Conservation (phyloP, 192 early-diverging fungal genomes). For the Backusella tarrabulga region DNA sequence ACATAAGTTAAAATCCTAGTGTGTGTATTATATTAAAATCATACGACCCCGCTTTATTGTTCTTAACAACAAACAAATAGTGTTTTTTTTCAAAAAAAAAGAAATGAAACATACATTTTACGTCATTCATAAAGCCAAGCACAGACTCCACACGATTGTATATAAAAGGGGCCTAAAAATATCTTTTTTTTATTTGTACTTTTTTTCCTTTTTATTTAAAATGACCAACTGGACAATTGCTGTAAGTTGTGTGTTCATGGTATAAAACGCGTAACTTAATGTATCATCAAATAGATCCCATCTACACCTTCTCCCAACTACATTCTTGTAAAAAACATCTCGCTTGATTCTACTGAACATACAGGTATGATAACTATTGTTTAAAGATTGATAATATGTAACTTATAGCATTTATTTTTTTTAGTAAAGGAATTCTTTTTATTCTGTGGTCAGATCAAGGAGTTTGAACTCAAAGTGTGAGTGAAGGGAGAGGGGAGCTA, state of each 20-base stretch:
- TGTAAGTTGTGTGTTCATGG: neutral
- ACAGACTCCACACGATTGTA: neutral
- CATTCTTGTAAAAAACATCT: constrained; percentile 54
- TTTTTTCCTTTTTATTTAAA: neutral
- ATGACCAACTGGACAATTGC: neutral
- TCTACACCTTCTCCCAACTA: constrained; percentile 49
- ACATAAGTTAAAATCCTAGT: neutral
- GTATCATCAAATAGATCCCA: constrained; percentile 36
- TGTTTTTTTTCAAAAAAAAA: neutral
- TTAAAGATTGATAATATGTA: too few relatives aligned
- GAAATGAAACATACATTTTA: neutral
- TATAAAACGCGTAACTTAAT: neutral
- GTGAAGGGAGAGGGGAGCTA: neutral
- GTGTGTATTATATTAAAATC: neutral
- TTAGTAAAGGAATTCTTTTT: constrained; percentile 65
- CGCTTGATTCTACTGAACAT: constrained; percentile 48
- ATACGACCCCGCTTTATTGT: neutral
- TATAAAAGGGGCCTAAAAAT: neutral
- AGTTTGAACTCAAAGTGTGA: constrained; percentile 61
- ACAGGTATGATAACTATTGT: constrained; percentile 31
- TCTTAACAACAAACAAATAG: too few relatives aligned
- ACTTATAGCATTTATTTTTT: neutral
- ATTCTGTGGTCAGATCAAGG: constrained; percentile 62
- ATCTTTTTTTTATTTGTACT: neutral
- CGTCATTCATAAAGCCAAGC: neutral